Evolutionary conservation across 1,284 basidiomycete genomes (phyloP).

Genomic region (Phlebopus sp.): DNA sequence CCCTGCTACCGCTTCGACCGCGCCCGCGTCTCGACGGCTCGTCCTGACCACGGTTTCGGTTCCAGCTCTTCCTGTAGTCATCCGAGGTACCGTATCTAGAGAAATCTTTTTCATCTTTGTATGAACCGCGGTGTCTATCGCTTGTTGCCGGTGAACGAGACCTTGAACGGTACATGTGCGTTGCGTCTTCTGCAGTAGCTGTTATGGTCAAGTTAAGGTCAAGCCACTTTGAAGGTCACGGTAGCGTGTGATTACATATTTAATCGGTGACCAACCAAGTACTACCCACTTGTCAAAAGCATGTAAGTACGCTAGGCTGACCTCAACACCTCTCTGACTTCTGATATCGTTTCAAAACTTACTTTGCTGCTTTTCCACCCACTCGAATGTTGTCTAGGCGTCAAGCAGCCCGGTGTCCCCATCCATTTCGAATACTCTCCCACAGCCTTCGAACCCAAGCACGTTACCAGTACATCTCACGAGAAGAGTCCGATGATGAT

Average conservation of each 20-base stretch:
- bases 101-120: constrained; percentile 27
- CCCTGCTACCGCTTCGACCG: constrained; percentile 45
- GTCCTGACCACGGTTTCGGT: constrained; percentile 39
- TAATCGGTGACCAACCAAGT: no score
- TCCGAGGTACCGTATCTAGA: constrained; percentile 35
- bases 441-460: constrained; percentile 44
- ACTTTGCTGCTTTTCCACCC: neutral
- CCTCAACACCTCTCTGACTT: no score
- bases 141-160: constrained; percentile 50
- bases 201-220: no score
- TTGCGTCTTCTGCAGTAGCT: neutral
- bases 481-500: constrained; percentile 32
- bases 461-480: constrained; percentile 37
- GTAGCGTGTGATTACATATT: no score
- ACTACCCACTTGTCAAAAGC: no score
- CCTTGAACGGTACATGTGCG: constrained; percentile 32
- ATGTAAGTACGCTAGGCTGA: no score
- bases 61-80: constrained; percentile 38
- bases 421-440: constrained; percentile 20
- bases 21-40: constrained; percentile 38
- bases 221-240: no score
- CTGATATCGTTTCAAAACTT: no score
- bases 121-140: constrained; percentile 27
- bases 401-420: constrained; percentile 18
- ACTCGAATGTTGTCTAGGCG: constrained; percentile 19